Evolutionary conservation across 108 stramenopile species (phyloP).

Genomic region (Bacterosira constricta): DNA sequence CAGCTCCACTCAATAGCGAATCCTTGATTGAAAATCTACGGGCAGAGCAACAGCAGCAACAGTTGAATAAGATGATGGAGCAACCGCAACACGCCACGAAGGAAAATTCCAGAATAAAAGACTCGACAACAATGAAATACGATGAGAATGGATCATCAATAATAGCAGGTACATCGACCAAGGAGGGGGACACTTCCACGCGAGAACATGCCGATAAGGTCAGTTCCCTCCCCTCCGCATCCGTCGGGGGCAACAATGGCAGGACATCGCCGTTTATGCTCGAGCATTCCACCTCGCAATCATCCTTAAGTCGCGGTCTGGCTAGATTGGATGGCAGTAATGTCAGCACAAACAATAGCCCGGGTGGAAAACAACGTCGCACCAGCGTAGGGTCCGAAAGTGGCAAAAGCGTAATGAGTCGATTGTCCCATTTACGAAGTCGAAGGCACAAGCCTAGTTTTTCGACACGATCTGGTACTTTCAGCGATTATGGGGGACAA

Average conservation of each 20-base stretch:
- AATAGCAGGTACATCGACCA: no score
- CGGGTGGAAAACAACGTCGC: not conserved
- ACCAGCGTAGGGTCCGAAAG: not conserved
- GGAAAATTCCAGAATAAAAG: no score
- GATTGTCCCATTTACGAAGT: not conserved
- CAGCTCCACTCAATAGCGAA: not conserved
- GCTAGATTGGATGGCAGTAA: no score
- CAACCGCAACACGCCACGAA: not conserved
- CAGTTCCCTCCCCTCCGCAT: not conserved
- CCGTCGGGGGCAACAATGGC: not conserved
- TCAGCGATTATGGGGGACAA: not conserved
- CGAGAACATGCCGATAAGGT: conserved; percentile 2
- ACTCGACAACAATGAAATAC: no score
- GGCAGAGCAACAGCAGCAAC: not conserved
- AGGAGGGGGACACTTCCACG: no score
- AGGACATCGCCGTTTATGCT: no score
- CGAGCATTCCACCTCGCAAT: no score
- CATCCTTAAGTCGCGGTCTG: no score
- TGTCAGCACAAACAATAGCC: no score
- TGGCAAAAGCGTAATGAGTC: conserved; percentile 20
- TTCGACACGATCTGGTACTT: no score
- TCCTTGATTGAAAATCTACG: not conserved
- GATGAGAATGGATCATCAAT: no score
- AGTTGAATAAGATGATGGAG: not conserved
- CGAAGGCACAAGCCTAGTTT: not conserved